Evolutionary conservation across 768 basidiomycete genomes (phyloP).

Genomic region (Chlorophyllum brunneum): DNA sequence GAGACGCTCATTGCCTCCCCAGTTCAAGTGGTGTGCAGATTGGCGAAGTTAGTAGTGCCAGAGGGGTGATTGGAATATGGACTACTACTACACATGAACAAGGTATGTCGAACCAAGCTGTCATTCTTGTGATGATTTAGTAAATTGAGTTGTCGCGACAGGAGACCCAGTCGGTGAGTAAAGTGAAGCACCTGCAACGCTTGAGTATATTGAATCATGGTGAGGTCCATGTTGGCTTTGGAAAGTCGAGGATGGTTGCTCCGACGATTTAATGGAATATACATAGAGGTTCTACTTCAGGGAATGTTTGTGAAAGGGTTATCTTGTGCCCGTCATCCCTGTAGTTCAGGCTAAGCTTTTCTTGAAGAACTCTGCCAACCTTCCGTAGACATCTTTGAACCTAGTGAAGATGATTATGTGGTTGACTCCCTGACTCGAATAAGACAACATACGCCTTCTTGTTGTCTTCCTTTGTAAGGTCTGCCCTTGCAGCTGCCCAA

Average conservation of each 20-base stretch:
- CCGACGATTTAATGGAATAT: constrained; percentile 33
- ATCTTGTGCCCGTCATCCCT: too few species aligned
- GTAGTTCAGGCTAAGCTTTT: constrained; percentile 23
- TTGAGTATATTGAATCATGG: background rate
- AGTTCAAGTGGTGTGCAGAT: constrained; percentile 69
- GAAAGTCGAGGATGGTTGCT: constrained; percentile 44
- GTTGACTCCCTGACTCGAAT: background rate
- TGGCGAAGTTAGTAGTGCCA: constrained; percentile 60
- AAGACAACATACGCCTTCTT: constrained; percentile 42
- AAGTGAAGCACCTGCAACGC: background rate
- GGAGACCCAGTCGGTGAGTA: constrained; percentile 64
- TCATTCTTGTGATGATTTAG: background rate
- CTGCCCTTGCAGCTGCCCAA: constrained; percentile 59
- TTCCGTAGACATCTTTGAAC: constrained; percentile 54
- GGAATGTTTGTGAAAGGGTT: background rate
- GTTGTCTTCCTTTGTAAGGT: constrained; percentile 53
- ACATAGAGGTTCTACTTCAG: constrained; percentile 16
- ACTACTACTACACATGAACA: constrained; percentile 56
- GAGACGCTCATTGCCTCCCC: constrained; percentile 5
- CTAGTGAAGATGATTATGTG: constrained; percentile 18
- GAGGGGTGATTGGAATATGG: constrained; percentile 69
- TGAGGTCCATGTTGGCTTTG: constrained; percentile 73
- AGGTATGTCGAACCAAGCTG: constrained; percentile 29
- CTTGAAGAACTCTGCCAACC: constrained; percentile 44
- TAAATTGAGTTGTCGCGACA: constrained; percentile 18